Percentiles rank a stretch among this genome's conserved stretches.
Evolutionary conservation across 2,329 filamentous ascomycete genomes (phyloP).

Genomic region (Verticillium albo-atrum): DNA sequence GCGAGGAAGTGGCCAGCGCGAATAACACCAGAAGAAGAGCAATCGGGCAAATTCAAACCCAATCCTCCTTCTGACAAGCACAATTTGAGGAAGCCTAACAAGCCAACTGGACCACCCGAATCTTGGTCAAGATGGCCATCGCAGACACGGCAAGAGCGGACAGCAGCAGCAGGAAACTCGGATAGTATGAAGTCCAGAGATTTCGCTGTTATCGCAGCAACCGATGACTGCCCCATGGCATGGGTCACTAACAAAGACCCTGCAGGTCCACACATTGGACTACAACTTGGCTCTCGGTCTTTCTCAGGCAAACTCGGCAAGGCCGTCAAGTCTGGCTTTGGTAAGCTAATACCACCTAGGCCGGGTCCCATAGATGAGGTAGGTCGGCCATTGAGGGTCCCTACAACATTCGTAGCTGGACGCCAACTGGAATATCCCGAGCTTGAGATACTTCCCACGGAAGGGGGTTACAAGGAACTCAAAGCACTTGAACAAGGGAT

Average conservation of each 20-base stretch:
- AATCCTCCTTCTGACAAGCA: neutral
- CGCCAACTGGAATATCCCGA: slow-evolving; percentile 27
- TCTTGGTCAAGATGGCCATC: slow-evolving; percentile 31
- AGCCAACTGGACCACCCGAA: slow-evolving; percentile 15
- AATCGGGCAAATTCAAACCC: neutral
- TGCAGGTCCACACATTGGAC: neutral
- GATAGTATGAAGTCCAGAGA: slow-evolving; percentile 23
- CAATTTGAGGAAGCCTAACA: neutral
- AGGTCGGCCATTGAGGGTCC: neutral
- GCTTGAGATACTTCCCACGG: slow-evolving; percentile 26
- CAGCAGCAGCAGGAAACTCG: slow-evolving; percentile 11
- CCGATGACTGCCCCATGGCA: slow-evolving; percentile 12
- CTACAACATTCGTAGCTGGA: neutral
- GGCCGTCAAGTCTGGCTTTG: slow-evolving; percentile 20
- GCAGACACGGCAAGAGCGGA: slow-evolving; percentile 19
- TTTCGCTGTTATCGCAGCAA: slow-evolving; percentile 19
- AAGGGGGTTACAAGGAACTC: slow-evolving; percentile 23
- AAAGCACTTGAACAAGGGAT: slow-evolving; percentile 25
- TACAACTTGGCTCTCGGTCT: slow-evolving; percentile 14
- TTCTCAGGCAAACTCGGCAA: slow-evolving; percentile 24
- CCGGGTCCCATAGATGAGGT: neutral
- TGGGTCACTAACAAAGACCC: slow-evolving; percentile 20
- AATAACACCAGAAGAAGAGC: neutral
- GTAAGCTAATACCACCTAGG: slow-evolving; percentile 16
- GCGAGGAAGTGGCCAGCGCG: slow-evolving; percentile 2